Percentiles rank a stretch among this genome's conserved stretches.
These are phyloP conservation scores for Decorospora gaudefroyi DNA, from an alignment of 2,329 filamentous ascomycete species.

Conservation along the genomic window DNA sequence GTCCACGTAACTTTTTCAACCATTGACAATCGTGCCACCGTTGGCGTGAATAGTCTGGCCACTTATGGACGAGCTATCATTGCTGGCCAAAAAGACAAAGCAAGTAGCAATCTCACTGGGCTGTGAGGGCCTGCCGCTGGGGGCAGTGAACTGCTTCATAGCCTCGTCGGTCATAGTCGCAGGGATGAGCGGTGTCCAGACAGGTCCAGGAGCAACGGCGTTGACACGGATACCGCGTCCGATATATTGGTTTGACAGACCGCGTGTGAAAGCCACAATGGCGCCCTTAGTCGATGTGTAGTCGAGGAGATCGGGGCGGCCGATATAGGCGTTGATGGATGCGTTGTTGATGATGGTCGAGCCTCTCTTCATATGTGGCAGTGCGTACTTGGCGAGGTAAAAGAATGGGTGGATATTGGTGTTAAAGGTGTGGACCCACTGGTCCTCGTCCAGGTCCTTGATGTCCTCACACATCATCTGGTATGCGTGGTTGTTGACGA, in stretches of 20 bases:
- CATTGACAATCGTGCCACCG: slow-evolving; percentile 44
- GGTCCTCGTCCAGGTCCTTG: slow-evolving; percentile 72
- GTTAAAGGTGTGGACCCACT: slow-evolving; percentile 79
- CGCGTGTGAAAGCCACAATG: slow-evolving; percentile 78
- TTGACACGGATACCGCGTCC: slow-evolving; percentile 75
- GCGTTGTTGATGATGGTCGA: slow-evolving; percentile 83
- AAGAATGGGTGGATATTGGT: slow-evolving; percentile 84
- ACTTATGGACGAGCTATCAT: slow-evolving; percentile 73
- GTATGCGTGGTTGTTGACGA: slow-evolving; percentile 73
- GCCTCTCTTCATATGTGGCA: slow-evolving; percentile 75
- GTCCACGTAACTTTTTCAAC: slow-evolving; percentile 20
- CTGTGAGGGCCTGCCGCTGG: slow-evolving; percentile 77
- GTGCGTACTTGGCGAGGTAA: slow-evolving; percentile 75
- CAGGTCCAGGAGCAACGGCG: slow-evolving; percentile 71
- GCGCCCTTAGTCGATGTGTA: slow-evolving; percentile 82
- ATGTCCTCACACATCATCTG: slow-evolving; percentile 77
- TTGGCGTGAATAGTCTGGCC: slow-evolving; percentile 73
- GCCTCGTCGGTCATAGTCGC: slow-evolving; percentile 57
- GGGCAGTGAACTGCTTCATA: slow-evolving; percentile 71
- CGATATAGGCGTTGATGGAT: slow-evolving; percentile 81
- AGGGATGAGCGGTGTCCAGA: slow-evolving; percentile 53
- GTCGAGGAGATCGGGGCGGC: slow-evolving; percentile 77
- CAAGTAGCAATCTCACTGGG: slow-evolving; percentile 81
- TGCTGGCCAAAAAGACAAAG: slow-evolving; percentile 77
- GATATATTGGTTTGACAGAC: slow-evolving; percentile 74